Conservation (phyloP, 2,329 filamentous ascomycete genomes). For the Trichoderma aggressivum region DNA sequence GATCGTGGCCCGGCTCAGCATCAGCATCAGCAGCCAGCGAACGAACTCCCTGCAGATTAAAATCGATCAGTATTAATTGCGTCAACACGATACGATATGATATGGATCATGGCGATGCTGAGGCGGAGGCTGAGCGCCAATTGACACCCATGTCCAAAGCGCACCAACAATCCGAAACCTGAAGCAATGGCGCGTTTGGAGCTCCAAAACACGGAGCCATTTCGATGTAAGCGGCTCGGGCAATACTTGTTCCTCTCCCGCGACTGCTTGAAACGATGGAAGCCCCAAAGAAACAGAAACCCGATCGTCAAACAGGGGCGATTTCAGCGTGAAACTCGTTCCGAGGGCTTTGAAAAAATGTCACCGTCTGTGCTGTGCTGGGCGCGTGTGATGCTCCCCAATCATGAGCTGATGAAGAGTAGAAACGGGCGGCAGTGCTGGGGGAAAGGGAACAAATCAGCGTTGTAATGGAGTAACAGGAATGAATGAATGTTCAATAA, state of each 20-base stretch:
- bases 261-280: neutral
- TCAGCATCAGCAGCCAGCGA: neutral
- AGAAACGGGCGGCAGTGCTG: neutral
- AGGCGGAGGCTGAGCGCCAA: neutral
- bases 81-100: neutral
- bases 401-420: neutral
- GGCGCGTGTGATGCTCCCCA: neutral
- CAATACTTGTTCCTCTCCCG: conserved; percentile 4
- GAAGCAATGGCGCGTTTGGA: conserved; percentile 7
- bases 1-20: neutral
- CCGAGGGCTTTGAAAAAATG: neutral
- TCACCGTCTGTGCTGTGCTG: neutral
- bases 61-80: neutral
- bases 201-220: neutral
- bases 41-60: neutral
- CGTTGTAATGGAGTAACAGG: neutral
- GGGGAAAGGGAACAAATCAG: neutral
- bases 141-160: neutral
- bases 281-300: neutral
- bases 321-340: conserved; percentile 7
- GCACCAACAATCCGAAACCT: neutral
- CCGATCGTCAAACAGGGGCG: conserved; percentile 10
- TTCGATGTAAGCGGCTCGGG: neutral
- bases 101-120: neutral
- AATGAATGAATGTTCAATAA: neutral